Conservation (phyloP, 495 filamentous ascomycete species). For the Aspergillus baeticus region DNA sequence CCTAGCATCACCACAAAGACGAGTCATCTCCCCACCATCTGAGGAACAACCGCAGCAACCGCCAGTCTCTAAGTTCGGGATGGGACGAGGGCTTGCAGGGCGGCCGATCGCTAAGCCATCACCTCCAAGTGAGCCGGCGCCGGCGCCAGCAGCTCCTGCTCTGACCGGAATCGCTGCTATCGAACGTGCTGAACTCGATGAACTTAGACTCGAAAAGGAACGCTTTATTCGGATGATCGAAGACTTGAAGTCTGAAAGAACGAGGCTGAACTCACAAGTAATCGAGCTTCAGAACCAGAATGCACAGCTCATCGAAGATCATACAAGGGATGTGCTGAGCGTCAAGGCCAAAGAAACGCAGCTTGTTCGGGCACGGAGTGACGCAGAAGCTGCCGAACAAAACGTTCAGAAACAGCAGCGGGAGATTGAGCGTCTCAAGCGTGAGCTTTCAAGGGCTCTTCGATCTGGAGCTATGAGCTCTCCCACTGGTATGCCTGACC, state of each 20-base stretch:
- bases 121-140: constrained; percentile 39
- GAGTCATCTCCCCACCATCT: constrained; percentile 49
- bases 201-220: constrained; percentile 80
- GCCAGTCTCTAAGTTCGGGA: constrained; percentile 62
- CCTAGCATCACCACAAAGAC: constrained; percentile 63
- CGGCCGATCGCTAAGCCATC: constrained; percentile 82
- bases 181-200: constrained; percentile 86
- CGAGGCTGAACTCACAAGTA: constrained; percentile 72
- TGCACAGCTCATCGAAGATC: constrained; percentile 94
- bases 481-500: constrained; percentile 31
- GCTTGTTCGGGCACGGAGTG: constrained; percentile 83
- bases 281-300: constrained; percentile 93
- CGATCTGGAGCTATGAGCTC: constrained; percentile 44
- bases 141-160: constrained; percentile 43
- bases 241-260: constrained; percentile 72
- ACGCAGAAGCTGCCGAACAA: constrained; percentile 84
- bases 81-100: constrained; percentile 76
- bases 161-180: constrained; percentile 62
- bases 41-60: constrained; percentile 59
- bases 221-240: constrained; percentile 67
- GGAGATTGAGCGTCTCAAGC: constrained; percentile 91
- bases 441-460: constrained; percentile 56
- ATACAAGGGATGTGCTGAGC: constrained; percentile 89
- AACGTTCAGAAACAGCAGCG: constrained; percentile 77
- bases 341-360: constrained; percentile 99